These are phyloP conservation scores for Chlorencoelia australis DNA, from an alignment of 2,329 filamentous ascomycete species.

Conservation along the genomic window DNA sequence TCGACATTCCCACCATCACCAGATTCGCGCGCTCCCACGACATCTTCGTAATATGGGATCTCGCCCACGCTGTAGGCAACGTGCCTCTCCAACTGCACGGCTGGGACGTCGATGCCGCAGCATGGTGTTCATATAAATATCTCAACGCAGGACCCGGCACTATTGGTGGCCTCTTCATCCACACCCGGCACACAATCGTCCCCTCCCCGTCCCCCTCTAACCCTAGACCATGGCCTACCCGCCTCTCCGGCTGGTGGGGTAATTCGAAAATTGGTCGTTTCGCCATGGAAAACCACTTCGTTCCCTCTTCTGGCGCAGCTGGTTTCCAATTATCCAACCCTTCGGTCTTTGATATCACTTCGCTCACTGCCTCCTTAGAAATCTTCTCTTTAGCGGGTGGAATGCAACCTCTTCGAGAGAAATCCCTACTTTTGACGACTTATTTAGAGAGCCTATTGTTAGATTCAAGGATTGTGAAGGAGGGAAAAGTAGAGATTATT, in stretches of 20 bases:
- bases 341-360: constrained; percentile 62
- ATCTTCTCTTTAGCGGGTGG: constrained; percentile 56
- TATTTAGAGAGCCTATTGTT: constrained; percentile 56
- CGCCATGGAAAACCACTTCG: constrained; percentile 65
- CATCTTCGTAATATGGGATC: constrained; percentile 68
- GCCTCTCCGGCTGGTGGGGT: constrained; percentile 75
- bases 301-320: constrained; percentile 60
- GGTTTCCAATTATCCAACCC: constrained; percentile 73
- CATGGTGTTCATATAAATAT: constrained; percentile 80
- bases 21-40: constrained; percentile 54
- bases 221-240: constrained; percentile 35
- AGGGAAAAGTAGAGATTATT: constrained; percentile 43
- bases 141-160: constrained; percentile 67
- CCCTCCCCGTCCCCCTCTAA: constrained; percentile 6
- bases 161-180: constrained; percentile 65
- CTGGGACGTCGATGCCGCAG: constrained; percentile 70
- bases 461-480: constrained; percentile 25
- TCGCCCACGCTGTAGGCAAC: constrained; percentile 71
- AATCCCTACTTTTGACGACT: constrained; percentile 54
- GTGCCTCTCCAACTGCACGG: constrained; percentile 62
- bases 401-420: constrained; percentile 52
- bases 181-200: constrained; percentile 37
- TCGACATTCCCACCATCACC: constrained; percentile 67
- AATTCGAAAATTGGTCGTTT: constrained; percentile 61
- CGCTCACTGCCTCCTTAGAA: constrained; percentile 57